Conservation (phyloP, 2,329 filamentous ascomycete genomes). For the Botrytis tulipae region DNA sequence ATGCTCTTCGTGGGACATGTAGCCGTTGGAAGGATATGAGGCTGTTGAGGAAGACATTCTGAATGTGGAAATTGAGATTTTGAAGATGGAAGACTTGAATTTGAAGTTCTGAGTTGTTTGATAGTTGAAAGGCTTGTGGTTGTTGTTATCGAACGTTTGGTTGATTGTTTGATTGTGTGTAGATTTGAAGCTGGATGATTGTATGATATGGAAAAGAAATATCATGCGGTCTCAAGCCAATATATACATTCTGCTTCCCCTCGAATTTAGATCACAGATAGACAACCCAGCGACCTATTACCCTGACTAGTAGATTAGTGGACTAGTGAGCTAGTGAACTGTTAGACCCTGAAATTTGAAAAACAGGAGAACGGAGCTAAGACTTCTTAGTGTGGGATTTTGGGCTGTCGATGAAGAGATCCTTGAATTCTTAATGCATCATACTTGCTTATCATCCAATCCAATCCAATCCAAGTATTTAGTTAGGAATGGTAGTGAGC, state of each 20-base stretch:
- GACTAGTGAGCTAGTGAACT: background rate
- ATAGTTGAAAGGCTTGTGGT: background rate
- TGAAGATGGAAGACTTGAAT: background rate
- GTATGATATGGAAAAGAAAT: background rate
- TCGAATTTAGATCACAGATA: background rate
- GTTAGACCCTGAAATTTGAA: slow-evolving; percentile 11
- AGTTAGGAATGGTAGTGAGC: background rate
- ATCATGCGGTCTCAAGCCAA: background rate
- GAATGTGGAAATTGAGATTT: background rate
- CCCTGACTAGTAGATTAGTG: background rate
- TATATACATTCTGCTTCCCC: slow-evolving; percentile 1
- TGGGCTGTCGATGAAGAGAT: background rate
- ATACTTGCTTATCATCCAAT: slow-evolving; percentile 14
- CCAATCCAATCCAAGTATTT: background rate
- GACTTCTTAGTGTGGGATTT: background rate
- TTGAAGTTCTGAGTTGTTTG: background rate
- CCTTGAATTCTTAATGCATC: background rate
- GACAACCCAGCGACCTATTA: background rate
- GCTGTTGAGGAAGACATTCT: slow-evolving; percentile 11
- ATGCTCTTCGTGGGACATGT: background rate
- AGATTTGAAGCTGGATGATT: background rate
- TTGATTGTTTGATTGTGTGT: background rate
- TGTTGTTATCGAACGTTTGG: background rate
- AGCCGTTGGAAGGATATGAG: slow-evolving; percentile 1
- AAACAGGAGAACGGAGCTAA: background rate